Conservation (phyloP, 2,329 filamentous ascomycete genomes). For the Cryoendolithus antarcticus region DNA sequence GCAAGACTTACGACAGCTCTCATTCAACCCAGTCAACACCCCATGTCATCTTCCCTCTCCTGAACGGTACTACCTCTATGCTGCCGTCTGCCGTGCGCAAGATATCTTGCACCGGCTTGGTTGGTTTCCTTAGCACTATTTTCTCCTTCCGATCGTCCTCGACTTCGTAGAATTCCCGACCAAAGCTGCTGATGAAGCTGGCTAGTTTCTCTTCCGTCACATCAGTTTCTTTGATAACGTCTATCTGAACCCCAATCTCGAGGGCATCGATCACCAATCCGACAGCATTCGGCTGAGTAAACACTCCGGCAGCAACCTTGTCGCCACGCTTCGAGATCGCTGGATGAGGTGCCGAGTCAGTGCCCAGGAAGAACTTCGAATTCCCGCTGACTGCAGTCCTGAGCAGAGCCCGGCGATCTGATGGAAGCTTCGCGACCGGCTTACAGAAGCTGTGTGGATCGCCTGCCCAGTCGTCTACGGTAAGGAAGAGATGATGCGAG, state of each 20-base stretch:
- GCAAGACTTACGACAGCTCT: too few relatives aligned
- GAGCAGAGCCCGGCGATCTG: conserved; percentile 60
- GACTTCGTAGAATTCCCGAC: conserved; percentile 46
- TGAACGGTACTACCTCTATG: conserved; percentile 54
- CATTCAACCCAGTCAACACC: conserved; percentile 30
- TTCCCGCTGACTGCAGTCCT: conserved; percentile 47
- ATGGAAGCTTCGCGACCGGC: conserved; percentile 51
- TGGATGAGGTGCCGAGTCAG: conserved; percentile 61
- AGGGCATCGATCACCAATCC: conserved; percentile 54
- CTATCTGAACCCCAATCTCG: conserved; percentile 47
- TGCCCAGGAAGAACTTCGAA: conserved; percentile 61
- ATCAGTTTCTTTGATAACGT: conserved; percentile 40
- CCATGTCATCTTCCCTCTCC: conserved; percentile 50
- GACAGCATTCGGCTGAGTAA: conserved; percentile 61
- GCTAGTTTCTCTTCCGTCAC: conserved; percentile 43
- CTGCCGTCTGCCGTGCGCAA: conserved; percentile 40
- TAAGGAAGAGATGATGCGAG: conserved; percentile 73
- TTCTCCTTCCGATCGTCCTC: conserved; percentile 33
- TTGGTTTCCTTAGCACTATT: conserved; percentile 45
- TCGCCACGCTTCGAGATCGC: conserved; percentile 47
- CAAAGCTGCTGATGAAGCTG: conserved; percentile 46
- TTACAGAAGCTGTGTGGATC: conserved; percentile 73
- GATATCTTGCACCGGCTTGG: conserved; percentile 42
- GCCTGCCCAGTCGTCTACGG: conserved; percentile 57
- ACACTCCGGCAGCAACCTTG: conserved; percentile 58